Conservation (phyloP, 306 rosid genomes). For the Erythrophleum fordii region DNA sequence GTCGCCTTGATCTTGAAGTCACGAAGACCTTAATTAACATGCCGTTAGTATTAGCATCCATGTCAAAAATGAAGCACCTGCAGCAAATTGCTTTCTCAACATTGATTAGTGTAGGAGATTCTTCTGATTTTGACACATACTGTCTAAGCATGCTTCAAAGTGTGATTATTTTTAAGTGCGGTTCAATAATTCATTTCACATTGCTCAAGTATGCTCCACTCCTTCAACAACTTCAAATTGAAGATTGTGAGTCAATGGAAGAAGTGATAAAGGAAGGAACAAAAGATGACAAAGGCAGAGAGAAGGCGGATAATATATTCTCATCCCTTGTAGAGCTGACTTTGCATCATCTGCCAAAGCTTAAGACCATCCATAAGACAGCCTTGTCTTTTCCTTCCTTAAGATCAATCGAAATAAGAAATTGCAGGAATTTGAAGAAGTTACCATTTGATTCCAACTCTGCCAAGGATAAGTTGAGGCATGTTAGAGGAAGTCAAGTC, state of each 20-base stretch:
- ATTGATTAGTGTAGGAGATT: background rate
- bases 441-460: background rate
- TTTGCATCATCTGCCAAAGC: background rate
- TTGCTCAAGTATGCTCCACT: conserved; percentile 2
- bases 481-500: fast-evolving
- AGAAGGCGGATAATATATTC: background rate
- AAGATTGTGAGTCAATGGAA: background rate
- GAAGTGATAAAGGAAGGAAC: background rate
- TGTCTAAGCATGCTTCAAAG: background rate
- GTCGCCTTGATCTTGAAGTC: fast-evolving
- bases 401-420: fast-evolving
- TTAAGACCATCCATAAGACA: background rate
- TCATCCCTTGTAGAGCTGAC: background rate
- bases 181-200: background rate
- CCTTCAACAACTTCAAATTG: background rate
- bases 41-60: background rate
- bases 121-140: too few relatives aligned
- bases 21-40: background rate
- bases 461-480: background rate
- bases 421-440: background rate
- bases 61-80: background rate
- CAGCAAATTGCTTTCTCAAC: fast-evolving
- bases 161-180: fast-evolving
- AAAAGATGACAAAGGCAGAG: background rate
- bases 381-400: background rate